phyloP scores from a whole-genome alignment of 257 asterid genomes.

The Jasminum sambac region DNA sequence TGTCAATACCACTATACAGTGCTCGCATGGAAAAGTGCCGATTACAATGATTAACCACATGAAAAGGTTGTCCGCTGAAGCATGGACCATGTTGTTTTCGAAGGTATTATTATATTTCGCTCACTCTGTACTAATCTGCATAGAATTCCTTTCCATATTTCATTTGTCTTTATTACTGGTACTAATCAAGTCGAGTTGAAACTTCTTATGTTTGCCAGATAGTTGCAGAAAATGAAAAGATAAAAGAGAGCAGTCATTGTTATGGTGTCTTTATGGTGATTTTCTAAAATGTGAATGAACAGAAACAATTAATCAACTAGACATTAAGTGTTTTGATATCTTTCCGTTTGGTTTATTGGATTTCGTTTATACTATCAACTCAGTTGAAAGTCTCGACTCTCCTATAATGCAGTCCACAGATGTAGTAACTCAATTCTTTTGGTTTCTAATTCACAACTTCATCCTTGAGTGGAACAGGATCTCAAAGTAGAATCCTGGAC shows the following conservation, averaged over 20 bases:
- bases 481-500: neutral
- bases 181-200: neutral
- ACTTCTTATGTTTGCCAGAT: neutral
- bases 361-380: neutral
- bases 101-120: slow-evolving; percentile 52
- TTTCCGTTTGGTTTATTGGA: neutral
- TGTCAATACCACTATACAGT: slow-evolving; percentile 78
- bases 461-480: neutral
- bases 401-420: neutral
- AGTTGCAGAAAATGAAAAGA: neutral
- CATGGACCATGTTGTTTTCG: slow-evolving; percentile 75
- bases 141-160: slow-evolving; percentile 15
- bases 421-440: neutral
- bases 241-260: neutral
- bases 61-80: slow-evolving; percentile 87
- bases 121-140: slow-evolving; percentile 26
- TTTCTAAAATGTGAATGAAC: neutral
- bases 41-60: slow-evolving; percentile 60
- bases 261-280: neutral
- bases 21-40: slow-evolving; percentile 86
- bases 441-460: neutral
- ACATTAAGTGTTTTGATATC: neutral
- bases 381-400: neutral
- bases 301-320: neutral
- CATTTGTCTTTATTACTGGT: neutral